Percentiles rank a stretch among this genome's conserved stretches.
Conservation (phyloP, 1,139 yeast genomes). For the Nakaseomyces glabratus region DNA sequence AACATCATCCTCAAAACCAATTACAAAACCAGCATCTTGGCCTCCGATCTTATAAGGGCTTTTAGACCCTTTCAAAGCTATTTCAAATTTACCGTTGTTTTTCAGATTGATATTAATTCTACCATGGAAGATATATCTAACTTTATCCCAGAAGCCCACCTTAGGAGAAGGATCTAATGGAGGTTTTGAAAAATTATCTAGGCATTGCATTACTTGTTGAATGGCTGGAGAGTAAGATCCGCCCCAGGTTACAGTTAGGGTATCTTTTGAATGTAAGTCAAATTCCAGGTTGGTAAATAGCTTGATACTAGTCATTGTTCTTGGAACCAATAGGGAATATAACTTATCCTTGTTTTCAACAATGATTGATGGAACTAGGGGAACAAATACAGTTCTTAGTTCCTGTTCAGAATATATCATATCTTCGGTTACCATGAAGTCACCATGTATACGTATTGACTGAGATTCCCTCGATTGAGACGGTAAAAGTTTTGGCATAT, state of each 20-base stretch:
- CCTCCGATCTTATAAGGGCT: slow-evolving; percentile 71
- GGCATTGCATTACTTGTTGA: slow-evolving; percentile 67
- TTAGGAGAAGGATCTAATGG: slow-evolving; percentile 77
- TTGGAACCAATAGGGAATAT: slow-evolving; percentile 58
- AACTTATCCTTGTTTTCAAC: slow-evolving; percentile 36
- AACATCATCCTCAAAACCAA: slow-evolving; percentile 68
- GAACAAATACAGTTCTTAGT: slow-evolving; percentile 53
- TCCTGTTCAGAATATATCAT: slow-evolving; percentile 39
- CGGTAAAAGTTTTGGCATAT: slow-evolving; percentile 35
- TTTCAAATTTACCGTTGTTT: slow-evolving; percentile 46
- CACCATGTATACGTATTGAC: slow-evolving; percentile 38
- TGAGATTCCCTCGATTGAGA: slow-evolving; percentile 30
- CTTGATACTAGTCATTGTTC: slow-evolving; percentile 72
- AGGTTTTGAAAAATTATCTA: slow-evolving; percentile 78
- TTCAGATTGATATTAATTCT: slow-evolving; percentile 41
- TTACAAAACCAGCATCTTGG: slow-evolving; percentile 66
- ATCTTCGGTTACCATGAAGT: slow-evolving; percentile 50
- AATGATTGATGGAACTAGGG: slow-evolving; percentile 43
- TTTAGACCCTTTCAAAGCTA: slow-evolving; percentile 55
- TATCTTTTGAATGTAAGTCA: slow-evolving; percentile 44
- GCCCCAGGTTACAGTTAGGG: slow-evolving; percentile 79
- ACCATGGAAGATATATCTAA: slow-evolving; percentile 54
- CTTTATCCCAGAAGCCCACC: slow-evolving; percentile 73
- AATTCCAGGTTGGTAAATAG: slow-evolving; percentile 55
- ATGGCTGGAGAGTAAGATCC: slow-evolving; percentile 76